Evolutionary conservation across 306 rosid genomes (phyloP), one percentile per base, ranked within the genome.

Genomic region (Trichosanthes cucumerina): DNA sequence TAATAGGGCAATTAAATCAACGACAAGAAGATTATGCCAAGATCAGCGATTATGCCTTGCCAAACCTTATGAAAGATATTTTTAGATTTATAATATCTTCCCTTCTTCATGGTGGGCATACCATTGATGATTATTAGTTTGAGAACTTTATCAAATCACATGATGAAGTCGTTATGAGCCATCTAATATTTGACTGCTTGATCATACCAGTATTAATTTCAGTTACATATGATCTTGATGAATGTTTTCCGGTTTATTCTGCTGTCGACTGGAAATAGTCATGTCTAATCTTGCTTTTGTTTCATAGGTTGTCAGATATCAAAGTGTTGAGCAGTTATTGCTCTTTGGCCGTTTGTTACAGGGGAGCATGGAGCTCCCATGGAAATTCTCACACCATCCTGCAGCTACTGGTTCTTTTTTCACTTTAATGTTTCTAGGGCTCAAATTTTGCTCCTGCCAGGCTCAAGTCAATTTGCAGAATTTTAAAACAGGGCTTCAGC

Each of bases 331-430:
- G 88, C 98, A 94, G 88, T 96, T 94, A 80, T 83, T 94, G 83
- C 98, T 94, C 80, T 85, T 94, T 75, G 96, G 96, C 84, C 89
- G 97, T 82, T 85, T 94, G 96, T 83, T 94, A 80, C 97, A 92
- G 87, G 98, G 98, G 85, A 89, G 94, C 39, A 92, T 92, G 28
- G 88, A 89, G 86, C 87, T 87, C 79, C 95, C 96, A 36, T 92
- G 92, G 94, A 92, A 83, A 78, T 92, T 94, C 85, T 88, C 98
- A 41, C 93, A 23, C 83, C 98, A 94, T 80, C 98, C 98, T 82
- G 98, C 97, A 24, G 98, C 98, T 28, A 85, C 93, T 70, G 98
- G 98, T 77, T 88, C 97, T 72, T 92, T 94, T 82, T 94, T 94
- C 83, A 94, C 97, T 78, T 84, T 94, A 59, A 92, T 94, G 96